A percentile compares a stretch with the other conserved stretches of the same genome.
These are phyloP conservation scores for Suillus subluteus DNA, from an alignment of 768 basidiomycete genomes.

Conservation along the genomic window DNA sequence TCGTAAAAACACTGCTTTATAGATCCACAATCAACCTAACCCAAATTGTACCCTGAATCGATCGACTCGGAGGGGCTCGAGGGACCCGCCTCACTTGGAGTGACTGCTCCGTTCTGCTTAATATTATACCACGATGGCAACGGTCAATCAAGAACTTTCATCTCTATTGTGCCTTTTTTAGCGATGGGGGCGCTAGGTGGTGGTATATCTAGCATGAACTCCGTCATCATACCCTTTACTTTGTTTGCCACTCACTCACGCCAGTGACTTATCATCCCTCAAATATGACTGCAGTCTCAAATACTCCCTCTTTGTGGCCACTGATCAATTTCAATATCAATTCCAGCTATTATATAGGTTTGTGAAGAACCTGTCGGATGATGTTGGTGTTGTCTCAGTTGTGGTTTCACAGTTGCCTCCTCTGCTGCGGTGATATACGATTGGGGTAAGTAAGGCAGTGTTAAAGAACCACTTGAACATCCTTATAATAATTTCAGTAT, in stretches of 20 bases:
- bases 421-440: background rate
- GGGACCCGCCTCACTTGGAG: background rate
- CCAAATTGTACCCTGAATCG: background rate
- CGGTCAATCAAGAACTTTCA: background rate
- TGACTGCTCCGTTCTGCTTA: background rate
- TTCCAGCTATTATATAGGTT: background rate
- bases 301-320: background rate
- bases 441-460: background rate
- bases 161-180: background rate
- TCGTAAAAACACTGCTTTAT: background rate
- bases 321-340: background rate
- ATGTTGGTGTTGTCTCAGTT: background rate
- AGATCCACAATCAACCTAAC: background rate
- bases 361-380: background rate
- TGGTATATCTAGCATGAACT: background rate
- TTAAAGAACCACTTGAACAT: background rate
- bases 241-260: background rate
- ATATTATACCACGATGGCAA: background rate
- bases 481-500: background rate
- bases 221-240: background rate
- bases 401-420: background rate
- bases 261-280: background rate
- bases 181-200: constrained; percentile 2
- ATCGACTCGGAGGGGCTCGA: background rate
- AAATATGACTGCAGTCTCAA: background rate